These are phyloP conservation scores for Nemania serpens DNA, from an alignment of 2,329 filamentous ascomycete genomes.

Conservation along the genomic window DNA sequence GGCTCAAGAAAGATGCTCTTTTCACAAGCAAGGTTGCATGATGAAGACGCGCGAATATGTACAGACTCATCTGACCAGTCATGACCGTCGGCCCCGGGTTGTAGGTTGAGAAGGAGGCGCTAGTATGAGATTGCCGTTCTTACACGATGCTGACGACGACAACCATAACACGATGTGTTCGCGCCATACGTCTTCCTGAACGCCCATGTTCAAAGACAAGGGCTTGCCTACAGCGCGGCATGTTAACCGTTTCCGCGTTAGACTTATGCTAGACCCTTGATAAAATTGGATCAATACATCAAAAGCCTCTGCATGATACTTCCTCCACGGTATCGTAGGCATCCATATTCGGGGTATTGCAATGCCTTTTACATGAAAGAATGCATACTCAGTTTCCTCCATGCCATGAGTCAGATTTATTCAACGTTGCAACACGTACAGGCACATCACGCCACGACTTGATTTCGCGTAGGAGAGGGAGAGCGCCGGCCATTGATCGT, in stretches of 20 bases:
- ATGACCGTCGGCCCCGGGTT: neutral
- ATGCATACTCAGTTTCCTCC: neutral
- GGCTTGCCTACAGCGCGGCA: conserved; percentile 9
- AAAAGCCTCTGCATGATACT: conserved; percentile 17
- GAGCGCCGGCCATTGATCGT: neutral
- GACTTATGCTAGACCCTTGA: conserved; percentile 26
- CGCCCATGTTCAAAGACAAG: conserved; percentile 3
- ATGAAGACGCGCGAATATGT: conserved; percentile 7
- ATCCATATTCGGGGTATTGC: conserved; percentile 4
- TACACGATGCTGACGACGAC: conserved; percentile 27
- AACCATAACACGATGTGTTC: conserved; percentile 13
- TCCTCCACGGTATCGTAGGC: conserved; percentile 18
- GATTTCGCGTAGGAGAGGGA: neutral
- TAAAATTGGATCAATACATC: conserved; percentile 29
- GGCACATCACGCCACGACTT: neutral
- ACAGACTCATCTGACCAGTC: conserved; percentile 14
- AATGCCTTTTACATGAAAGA: conserved; percentile 7
- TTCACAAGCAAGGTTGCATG: conserved; percentile 9
- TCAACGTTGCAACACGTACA: conserved; percentile 11
- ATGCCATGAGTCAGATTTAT: conserved; percentile 1
- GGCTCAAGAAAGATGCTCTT: conserved; percentile 4
- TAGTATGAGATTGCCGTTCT: conserved; percentile 7
- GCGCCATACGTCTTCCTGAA: conserved; percentile 10
- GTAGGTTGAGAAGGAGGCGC: conserved; percentile 12
- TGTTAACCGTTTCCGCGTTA: conserved; percentile 20